Conservation (phyloP, 148 eudicot species). For the Pharnaceum exiguum region DNA sequence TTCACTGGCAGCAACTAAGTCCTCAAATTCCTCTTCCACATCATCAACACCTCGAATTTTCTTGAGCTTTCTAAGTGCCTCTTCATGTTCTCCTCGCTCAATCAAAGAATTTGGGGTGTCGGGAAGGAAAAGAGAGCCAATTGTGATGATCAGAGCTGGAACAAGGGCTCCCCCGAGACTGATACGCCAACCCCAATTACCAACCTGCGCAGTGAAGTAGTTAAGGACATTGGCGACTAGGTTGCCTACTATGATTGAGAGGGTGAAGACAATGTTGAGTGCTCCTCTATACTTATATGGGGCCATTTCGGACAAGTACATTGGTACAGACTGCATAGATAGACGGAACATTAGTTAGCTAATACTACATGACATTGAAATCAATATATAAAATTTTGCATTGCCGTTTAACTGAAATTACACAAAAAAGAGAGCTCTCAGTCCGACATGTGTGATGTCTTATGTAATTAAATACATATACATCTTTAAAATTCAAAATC, state of each 20-base stretch:
- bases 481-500: too few relatives aligned
- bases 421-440: too few relatives aligned
- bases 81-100: slow-evolving; percentile 35
- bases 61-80: slow-evolving; percentile 27
- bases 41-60: slow-evolving; percentile 36
- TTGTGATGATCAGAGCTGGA: slow-evolving; percentile 44
- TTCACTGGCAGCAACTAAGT: slow-evolving; percentile 47
- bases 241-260: slow-evolving; percentile 46
- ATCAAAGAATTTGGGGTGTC: slow-evolving; percentile 62
- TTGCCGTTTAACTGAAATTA: neutral
- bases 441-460: too few relatives aligned
- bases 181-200: slow-evolving; percentile 52
- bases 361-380: neutral
- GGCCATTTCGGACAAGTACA: slow-evolving; percentile 52
- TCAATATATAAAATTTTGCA: too few relatives aligned
- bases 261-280: slow-evolving; percentile 38
- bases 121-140: slow-evolving; percentile 44
- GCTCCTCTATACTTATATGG: slow-evolving; percentile 55
- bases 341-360: neutral
- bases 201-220: slow-evolving; percentile 41
- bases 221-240: slow-evolving; percentile 46
- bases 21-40: slow-evolving; percentile 45
- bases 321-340: slow-evolving; percentile 38
- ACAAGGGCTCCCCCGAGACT: slow-evolving; percentile 53
- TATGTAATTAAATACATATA: too few relatives aligned